A percentile compares a stretch with the other conserved stretches of the same genome.
These are phyloP conservation scores for Fusarium albidum DNA, from an alignment of 2,329 filamentous ascomycete genomes.

Conservation along the genomic window DNA sequence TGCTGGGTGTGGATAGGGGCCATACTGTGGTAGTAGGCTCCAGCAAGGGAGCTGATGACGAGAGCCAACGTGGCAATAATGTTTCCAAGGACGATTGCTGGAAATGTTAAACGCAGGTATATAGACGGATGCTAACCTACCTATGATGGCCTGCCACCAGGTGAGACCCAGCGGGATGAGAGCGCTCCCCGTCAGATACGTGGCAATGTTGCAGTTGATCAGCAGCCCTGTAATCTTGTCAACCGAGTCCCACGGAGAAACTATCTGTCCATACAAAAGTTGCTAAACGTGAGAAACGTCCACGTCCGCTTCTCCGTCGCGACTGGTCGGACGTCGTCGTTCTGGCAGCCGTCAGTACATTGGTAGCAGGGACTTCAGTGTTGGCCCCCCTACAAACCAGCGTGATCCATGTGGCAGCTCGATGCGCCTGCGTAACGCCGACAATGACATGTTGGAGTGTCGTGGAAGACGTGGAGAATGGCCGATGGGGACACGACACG, in stretches of 20 bases:
- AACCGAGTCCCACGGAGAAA: background rate
- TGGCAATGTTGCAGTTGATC: conserved; percentile 55
- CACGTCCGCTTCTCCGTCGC: conserved; percentile 53
- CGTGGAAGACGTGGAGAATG: no score
- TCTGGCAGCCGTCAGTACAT: conserved; percentile 42
- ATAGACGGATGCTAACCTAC: conserved; percentile 28
- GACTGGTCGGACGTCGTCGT: conserved; percentile 60
- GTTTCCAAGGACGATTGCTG: conserved; percentile 49
- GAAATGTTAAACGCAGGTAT: background rate
- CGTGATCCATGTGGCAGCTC: conserved; percentile 44
- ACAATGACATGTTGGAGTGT: conserved; percentile 29
- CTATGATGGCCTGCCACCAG: conserved; percentile 54
- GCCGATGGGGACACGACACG: background rate
- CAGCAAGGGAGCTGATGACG: conserved; percentile 53
- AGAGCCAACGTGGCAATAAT: conserved; percentile 49
- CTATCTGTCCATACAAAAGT: conserved; percentile 48
- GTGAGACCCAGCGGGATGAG: conserved; percentile 51
- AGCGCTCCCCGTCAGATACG: conserved; percentile 51
- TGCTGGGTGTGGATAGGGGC: background rate
- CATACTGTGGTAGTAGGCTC: conserved; percentile 52
- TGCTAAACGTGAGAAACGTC: conserved; percentile 53
- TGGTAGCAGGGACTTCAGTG: no score
- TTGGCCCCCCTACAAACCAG: conserved; percentile 47
- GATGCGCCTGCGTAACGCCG: conserved; percentile 34
- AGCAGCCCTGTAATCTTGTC: conserved; percentile 49